Base-by-base conservation (phyloP, 2,329 filamentous ascomycete genomes). In the Sporothrix protearum region DNA sequence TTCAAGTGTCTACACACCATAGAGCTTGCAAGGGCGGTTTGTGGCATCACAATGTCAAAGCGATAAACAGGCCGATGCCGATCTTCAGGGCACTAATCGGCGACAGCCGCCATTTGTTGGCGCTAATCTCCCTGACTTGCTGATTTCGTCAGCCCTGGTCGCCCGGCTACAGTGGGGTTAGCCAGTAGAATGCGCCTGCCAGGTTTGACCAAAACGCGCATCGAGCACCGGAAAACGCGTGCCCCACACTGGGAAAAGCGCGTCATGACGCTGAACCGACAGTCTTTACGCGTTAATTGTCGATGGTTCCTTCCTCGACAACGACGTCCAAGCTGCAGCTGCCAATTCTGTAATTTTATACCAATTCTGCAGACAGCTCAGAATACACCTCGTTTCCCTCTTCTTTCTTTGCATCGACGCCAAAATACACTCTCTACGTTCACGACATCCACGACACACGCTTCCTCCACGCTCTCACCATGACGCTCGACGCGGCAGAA, bases 401-500 rank as follows among this genome's bases (percentile, higher is more conserved):
- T 12, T 42, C 7, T 14, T 39, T 33, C 7, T 9, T 39, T 33
- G 9, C 28, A 19, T 30, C 4, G 9, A 33, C 28, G 7, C 19
- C 57, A 22, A 42, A 36, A 7, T 5, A 59, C 33, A 22, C 10
- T 4, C 12, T 25, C 9, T 22, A 19, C 2, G 2, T 12, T 14
- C 33, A 42, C 36, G 8, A 42, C 57, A 42, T 25, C 25, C 53
- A 63, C 39, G 8, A 16, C 19, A 30, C 36, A 45, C 28, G 2
- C 39, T 16, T 22, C 39, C 9, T 22, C 55, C 14, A 39, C 33
- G 2, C 39, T 28, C 19, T 9, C 47, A 9, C n/a, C 57, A 66
- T 7, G 4, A 73, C 71, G 72, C 87, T 88, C 86, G 84, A 88
- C 73, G 80, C 83, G 30, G 76, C 76, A 14, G 79, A 81, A 22